These are phyloP conservation scores for Triangularia setosa DNA, from an alignment of 2,329 filamentous ascomycete species.

Conservation along the genomic window DNA sequence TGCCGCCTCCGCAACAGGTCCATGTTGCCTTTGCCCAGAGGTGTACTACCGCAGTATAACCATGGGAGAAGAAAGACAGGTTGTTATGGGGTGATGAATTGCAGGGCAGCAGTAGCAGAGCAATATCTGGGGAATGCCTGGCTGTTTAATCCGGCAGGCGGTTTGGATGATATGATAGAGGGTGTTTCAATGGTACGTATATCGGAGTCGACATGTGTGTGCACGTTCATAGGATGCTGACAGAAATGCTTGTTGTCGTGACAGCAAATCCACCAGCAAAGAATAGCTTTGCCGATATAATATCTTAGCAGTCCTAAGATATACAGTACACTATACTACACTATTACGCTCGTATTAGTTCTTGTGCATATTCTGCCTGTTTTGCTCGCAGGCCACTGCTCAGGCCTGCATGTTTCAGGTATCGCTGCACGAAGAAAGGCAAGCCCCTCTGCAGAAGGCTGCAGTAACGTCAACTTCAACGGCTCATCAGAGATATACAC, in stretches of 20 bases:
- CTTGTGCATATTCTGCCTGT: neutral
- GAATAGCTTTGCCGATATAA: neutral
- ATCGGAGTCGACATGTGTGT: neutral
- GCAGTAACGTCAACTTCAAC: neutral
- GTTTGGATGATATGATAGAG: neutral
- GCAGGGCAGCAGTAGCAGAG: neutral
- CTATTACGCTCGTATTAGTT: neutral
- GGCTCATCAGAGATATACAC: neutral
- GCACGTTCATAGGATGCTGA: neutral
- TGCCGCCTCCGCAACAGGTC: conserved; percentile 8
- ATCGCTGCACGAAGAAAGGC: neutral
- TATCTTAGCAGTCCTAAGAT: neutral
- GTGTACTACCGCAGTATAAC: neutral
- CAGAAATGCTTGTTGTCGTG: neutral
- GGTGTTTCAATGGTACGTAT: neutral
- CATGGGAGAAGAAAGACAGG: conserved; percentile 1
- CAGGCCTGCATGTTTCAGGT: neutral
- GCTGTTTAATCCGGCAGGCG: neutral
- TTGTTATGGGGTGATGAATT: neutral
- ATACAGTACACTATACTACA: neutral
- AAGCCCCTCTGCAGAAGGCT: neutral
- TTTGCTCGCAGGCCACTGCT: neutral
- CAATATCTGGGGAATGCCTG: conserved; percentile 7
- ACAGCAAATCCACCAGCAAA: neutral
- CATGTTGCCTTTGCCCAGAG: neutral